A percentile compares a stretch with the other conserved stretches of the same genome.
phyloP scores from a whole-genome alignment of 1,139 yeast genomes.

The Sugiyamaella pinicola region DNA sequence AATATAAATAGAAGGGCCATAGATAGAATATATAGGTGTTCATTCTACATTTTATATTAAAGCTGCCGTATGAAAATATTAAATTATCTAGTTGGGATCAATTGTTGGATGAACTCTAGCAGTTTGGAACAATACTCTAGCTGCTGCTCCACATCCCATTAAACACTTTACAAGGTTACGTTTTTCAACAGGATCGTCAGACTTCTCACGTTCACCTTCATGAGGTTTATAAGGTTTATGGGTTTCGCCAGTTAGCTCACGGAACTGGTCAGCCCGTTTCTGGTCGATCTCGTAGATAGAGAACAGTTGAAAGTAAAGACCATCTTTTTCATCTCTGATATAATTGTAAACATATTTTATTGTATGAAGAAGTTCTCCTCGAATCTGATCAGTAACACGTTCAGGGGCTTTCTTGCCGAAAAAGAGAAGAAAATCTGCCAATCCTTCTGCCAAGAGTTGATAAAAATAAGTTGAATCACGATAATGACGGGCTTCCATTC shows the following conservation, averaged over 20 bases:
- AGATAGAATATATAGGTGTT: no score
- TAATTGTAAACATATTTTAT: slow-evolving; percentile 48
- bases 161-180: slow-evolving; percentile 55
- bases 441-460: slow-evolving; percentile 66
- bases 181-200: slow-evolving; percentile 44
- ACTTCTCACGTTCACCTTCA: slow-evolving; percentile 51
- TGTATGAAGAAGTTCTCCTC: slow-evolving; percentile 36
- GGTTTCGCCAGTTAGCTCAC: slow-evolving; percentile 57
- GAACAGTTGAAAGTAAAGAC: slow-evolving; percentile 62
- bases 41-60: no score
- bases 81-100: slow-evolving; percentile 11
- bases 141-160: slow-evolving; percentile 69
- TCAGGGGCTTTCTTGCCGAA: slow-evolving; percentile 49
- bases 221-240: slow-evolving; percentile 54
- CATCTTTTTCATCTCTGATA: slow-evolving; percentile 60
- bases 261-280: slow-evolving; percentile 55
- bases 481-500: slow-evolving; percentile 60
- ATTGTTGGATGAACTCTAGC: slow-evolving; percentile 55
- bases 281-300: slow-evolving; percentile 60
- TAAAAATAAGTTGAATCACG: slow-evolving; percentile 66
- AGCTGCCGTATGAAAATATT: no score
- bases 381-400: slow-evolving; percentile 32
- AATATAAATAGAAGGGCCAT: no score
- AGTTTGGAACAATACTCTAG: slow-evolving; percentile 68
- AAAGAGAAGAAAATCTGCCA: slow-evolving; percentile 62